These are phyloP conservation scores for Sclerotinia sclerotiorum DNA, from an alignment of 2,329 filamentous ascomycete species.

Conservation along the genomic window DNA sequence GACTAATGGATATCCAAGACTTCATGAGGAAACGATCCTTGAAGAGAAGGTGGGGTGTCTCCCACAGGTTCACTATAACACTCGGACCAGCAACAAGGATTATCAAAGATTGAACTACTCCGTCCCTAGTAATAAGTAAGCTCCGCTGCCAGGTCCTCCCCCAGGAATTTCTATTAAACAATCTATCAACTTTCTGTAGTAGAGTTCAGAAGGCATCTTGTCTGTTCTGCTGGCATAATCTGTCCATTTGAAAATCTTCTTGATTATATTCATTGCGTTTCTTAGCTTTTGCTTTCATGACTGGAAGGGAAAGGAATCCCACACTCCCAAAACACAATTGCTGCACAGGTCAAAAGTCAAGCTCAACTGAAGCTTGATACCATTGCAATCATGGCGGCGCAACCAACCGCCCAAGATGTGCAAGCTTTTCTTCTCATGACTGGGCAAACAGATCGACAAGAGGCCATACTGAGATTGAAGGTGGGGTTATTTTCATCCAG, in stretches of 20 bases:
- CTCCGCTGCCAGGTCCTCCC: slow-evolving; percentile 6
- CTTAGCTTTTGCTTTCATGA: slow-evolving; percentile 13
- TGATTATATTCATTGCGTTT: background rate
- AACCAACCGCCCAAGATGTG: slow-evolving; percentile 22
- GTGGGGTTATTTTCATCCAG: background rate
- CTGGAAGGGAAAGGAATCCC: background rate
- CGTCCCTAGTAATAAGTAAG: background rate
- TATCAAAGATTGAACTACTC: background rate
- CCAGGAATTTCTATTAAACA: slow-evolving; percentile 5
- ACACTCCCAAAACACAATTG: background rate
- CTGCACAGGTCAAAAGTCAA: slow-evolving; percentile 6
- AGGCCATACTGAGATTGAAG: slow-evolving; percentile 21
- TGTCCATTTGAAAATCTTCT: background rate
- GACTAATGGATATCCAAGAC: background rate
- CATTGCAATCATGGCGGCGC: slow-evolving; percentile 11
- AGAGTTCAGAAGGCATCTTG: background rate
- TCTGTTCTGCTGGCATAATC: background rate
- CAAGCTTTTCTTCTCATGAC: slow-evolving; percentile 20
- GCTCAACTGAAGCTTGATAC: background rate
- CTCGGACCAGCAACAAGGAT: slow-evolving; percentile 7
- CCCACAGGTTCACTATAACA: background rate
- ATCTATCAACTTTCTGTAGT: background rate
- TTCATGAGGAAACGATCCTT: background rate
- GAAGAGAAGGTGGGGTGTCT: background rate
- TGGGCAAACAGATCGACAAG: slow-evolving; percentile 18